Percentiles rank a stretch among this genome's conserved stretches.
Evolutionary conservation across 805 yeast species (phyloP).

Genomic region (Wickerhamomyces hampshirensis): DNA sequence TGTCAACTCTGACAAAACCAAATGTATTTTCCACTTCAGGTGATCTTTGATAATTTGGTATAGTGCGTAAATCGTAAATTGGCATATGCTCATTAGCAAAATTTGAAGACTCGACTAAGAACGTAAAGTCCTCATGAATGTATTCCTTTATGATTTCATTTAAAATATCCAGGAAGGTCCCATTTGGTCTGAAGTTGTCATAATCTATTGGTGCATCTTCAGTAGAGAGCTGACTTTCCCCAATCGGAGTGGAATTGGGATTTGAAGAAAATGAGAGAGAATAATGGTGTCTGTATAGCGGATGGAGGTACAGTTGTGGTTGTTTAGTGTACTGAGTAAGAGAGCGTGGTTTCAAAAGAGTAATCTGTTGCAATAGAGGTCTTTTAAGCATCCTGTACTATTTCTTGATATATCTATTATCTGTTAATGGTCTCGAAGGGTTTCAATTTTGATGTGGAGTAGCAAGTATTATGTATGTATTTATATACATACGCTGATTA

Average conservation of each 20-base stretch:
- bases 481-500: no score
- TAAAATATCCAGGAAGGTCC: conserved; percentile 7
- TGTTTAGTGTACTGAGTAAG: conserved; percentile 6
- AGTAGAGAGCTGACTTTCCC: conserved; percentile 3
- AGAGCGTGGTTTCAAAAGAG: no score
- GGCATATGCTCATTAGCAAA: conserved; percentile 57
- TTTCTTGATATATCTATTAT: no score
- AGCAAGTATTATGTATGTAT: no score
- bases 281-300: not conserved
- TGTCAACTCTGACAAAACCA: conserved; percentile 63
- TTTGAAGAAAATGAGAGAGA: conserved; percentile 13
- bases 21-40: conserved; percentile 68
- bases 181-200: conserved; percentile 8
- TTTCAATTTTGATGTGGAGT: no score
- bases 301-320: conserved; percentile 14
- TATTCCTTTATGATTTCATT: conserved; percentile 13
- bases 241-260: conserved; percentile 7
- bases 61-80: conserved; percentile 62
- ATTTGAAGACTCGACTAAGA: conserved; percentile 50
- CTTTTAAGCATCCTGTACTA: no score
- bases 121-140: conserved; percentile 44
- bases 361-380: no score
- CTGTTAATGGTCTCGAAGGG: not conserved
- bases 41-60: conserved; percentile 59
- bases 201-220: conserved; percentile 3